phyloP scores from a whole-genome alignment of 495 filamentous ascomycete genomes.

The Neurospora sp. region DNA sequence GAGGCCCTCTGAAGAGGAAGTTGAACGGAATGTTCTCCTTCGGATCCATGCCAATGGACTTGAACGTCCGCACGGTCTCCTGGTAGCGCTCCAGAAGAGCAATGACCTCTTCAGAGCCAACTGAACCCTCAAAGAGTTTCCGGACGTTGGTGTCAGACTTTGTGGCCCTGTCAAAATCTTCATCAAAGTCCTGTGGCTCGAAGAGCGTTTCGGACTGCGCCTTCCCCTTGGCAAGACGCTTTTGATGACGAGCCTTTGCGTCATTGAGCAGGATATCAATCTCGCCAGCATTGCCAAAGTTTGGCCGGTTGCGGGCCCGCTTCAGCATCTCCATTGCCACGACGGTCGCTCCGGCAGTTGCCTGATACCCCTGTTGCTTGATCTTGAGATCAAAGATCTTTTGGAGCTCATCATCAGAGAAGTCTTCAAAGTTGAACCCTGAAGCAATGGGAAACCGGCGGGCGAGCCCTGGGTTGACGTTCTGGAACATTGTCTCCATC shows the following conservation, averaged over 20 bases:
- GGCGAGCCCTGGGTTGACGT: slow-evolving; percentile 64
- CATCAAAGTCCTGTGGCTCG: slow-evolving; percentile 59
- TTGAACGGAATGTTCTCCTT: slow-evolving; percentile 31
- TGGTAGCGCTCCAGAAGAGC: slow-evolving; percentile 50
- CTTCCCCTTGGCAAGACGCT: slow-evolving; percentile 25
- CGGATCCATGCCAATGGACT: slow-evolving; percentile 49
- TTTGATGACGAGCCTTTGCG: slow-evolving; percentile 51
- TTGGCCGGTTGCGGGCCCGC: slow-evolving; percentile 43
- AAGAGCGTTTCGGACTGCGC: slow-evolving; percentile 21
- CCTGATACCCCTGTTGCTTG: slow-evolving; percentile 34
- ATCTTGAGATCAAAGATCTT: slow-evolving; percentile 51
- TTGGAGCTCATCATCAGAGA: slow-evolving; percentile 46
- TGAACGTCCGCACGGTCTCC: slow-evolving; percentile 42
- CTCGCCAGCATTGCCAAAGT: slow-evolving; percentile 54
- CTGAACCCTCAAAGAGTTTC: slow-evolving; percentile 52
- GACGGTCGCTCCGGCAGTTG: slow-evolving; percentile 27
- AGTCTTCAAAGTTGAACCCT: slow-evolving; percentile 66
- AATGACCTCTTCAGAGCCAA: slow-evolving; percentile 58
- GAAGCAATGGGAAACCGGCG: slow-evolving; percentile 57
- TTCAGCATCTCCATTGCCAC: slow-evolving; percentile 43
- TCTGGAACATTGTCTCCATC: slow-evolving; percentile 70
- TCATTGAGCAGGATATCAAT: slow-evolving; percentile 55
- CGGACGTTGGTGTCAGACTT: slow-evolving; percentile 40
- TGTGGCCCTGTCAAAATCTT: slow-evolving; percentile 48
- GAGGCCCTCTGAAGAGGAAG: slow-evolving; percentile 35